Evolutionary conservation across 345 rosid species (phyloP).

Genomic region (Boechera stricta): DNA sequence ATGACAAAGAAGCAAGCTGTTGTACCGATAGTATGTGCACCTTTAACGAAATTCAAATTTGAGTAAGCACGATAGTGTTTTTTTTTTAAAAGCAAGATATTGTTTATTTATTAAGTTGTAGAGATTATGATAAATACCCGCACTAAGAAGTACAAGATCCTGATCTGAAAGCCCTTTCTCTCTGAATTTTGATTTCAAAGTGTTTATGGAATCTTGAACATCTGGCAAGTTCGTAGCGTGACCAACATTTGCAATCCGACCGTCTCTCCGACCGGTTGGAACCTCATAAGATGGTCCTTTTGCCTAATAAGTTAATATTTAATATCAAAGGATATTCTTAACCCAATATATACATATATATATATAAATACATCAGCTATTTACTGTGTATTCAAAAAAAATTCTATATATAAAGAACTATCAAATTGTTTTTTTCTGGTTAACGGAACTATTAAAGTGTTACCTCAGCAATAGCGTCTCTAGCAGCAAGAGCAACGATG

Average conservation of each 20-base stretch:
- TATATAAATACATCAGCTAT: not conserved
- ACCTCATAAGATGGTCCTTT: conserved; percentile 58
- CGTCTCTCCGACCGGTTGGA: conserved; percentile 73
- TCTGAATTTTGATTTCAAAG: conserved; percentile 50
- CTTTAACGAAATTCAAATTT: conserved; percentile 27
- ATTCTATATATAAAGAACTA: not conserved
- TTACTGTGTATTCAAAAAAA: not conserved
- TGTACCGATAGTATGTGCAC: conserved; percentile 63
- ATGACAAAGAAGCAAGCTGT: conserved; percentile 64
- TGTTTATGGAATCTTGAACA: conserved; percentile 46
- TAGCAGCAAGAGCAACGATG: conserved; percentile 62
- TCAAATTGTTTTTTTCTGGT: too few species aligned
- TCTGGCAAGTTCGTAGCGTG: conserved; percentile 53
- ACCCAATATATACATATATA: not conserved
- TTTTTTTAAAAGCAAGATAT: not conserved
- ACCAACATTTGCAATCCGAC: conserved; percentile 48
- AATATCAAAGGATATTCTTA: not conserved
- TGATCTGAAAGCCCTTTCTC: conserved; percentile 57
- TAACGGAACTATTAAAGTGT: not conserved
- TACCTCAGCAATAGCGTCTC: conserved; percentile 63
- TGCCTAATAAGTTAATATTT: conserved; percentile 37
- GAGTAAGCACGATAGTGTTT: not conserved
- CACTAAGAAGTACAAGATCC: conserved; percentile 60
- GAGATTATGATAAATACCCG: conserved; percentile 44
- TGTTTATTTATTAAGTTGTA: not conserved